These are phyloP conservation scores for Penicillium coffeae DNA, from an alignment of 495 filamentous ascomycete species.

Conservation along the genomic window DNA sequence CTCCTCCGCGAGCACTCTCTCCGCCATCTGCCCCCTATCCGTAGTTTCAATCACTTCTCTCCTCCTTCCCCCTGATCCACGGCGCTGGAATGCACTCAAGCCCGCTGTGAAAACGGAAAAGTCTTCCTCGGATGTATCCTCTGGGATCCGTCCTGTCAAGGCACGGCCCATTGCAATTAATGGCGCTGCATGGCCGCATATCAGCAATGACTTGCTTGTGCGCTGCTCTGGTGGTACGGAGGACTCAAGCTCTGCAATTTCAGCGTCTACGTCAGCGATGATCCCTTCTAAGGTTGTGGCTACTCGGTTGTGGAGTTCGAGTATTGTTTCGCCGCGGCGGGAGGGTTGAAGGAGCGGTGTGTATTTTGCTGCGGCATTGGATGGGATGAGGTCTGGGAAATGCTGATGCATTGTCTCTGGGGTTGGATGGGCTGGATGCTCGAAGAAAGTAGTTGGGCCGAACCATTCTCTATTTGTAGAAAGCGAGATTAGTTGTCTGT, in stretches of 20 bases:
- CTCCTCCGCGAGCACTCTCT: conserved; percentile 26
- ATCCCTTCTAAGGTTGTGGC: conserved; percentile 66
- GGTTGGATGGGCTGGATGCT: conserved; percentile 74
- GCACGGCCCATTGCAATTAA: conserved; percentile 80
- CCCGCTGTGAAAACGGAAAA: conserved; percentile 85
- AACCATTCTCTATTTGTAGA: conserved; percentile 72
- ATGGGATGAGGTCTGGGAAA: conserved; percentile 54
- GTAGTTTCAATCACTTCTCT: no score
- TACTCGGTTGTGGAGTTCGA: conserved; percentile 73
- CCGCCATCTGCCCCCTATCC: neutral
- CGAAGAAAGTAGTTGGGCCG: conserved; percentile 62
- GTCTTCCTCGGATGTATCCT: conserved; percentile 64
- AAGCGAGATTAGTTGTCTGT: neutral
- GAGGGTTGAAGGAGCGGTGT: conserved; percentile 59
- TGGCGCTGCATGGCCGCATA: conserved; percentile 88
- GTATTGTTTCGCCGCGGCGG: conserved; percentile 69
- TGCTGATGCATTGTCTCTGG: conserved; percentile 53
- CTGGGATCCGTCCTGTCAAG: conserved; percentile 72
- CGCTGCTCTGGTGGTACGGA: conserved; percentile 14
- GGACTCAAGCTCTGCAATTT: conserved; percentile 37
- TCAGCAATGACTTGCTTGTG: conserved; percentile 58
- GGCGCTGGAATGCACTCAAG: conserved; percentile 58
- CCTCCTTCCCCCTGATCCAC: neutral
- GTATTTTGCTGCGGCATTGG: conserved; percentile 47
- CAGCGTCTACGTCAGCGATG: conserved; percentile 65